Evolutionary conservation across 2,329 filamentous ascomycete genomes (phyloP).

Genomic region (Allantophomopsis cytisporea): DNA sequence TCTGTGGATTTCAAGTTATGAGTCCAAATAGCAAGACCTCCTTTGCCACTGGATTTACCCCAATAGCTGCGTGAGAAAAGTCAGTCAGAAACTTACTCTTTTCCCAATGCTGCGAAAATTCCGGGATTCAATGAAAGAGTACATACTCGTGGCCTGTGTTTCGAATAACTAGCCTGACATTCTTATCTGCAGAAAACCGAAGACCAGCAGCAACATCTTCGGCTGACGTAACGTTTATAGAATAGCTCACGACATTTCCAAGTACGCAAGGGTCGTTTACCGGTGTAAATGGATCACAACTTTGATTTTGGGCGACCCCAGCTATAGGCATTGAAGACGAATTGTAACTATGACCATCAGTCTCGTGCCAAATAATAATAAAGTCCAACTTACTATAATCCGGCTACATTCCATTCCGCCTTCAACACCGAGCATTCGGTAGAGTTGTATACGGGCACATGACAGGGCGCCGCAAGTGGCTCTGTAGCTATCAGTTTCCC

Average conservation of each 20-base stretch:
- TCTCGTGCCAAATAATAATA: too few relatives aligned
- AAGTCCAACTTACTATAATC: too few relatives aligned
- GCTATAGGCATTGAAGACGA: too few relatives aligned
- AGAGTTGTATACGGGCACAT: too few relatives aligned
- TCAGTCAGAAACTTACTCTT: background rate
- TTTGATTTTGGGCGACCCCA: background rate
- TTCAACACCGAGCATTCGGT: too few relatives aligned
- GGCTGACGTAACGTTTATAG: slow-evolving; percentile 11
- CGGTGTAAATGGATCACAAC: slow-evolving; percentile 2
- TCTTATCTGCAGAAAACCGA: slow-evolving; percentile 18
- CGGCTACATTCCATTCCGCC: too few relatives aligned
- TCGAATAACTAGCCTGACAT: slow-evolving; percentile 21
- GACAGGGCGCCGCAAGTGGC: too few relatives aligned
- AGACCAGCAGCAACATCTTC: slow-evolving; percentile 12
- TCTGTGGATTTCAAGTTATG: too few relatives aligned
- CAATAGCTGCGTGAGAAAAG: slow-evolving; percentile 21
- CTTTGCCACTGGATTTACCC: slow-evolving; percentile 29
- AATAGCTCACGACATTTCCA: slow-evolving; percentile 8
- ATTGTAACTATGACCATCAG: too few relatives aligned
- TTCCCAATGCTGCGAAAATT: background rate
- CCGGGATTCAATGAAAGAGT: background rate
- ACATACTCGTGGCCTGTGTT: slow-evolving; percentile 29
- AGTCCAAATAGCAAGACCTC: slow-evolving; percentile 24
- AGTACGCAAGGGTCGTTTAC: slow-evolving; percentile 4
- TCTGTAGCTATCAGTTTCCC: too few relatives aligned